phyloP scores from a whole-genome alignment of 768 basidiomycete genomes.

The Myochromella boudieri region DNA sequence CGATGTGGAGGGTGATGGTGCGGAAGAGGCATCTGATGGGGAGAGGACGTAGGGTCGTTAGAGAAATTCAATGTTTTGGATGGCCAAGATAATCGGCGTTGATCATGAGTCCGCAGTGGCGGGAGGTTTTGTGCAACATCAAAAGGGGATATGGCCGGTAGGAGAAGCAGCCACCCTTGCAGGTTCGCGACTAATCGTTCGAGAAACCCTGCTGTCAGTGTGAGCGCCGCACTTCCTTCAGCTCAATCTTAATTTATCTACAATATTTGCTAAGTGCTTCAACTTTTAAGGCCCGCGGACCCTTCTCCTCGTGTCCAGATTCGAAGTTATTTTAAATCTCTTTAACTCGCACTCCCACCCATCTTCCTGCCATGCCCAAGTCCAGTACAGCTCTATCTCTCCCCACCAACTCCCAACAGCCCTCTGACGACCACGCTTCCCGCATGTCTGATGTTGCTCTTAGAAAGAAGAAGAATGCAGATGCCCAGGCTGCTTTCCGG shows the following conservation, averaged over 20 bases:
- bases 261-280: constrained; percentile 45
- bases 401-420: constrained; percentile 31
- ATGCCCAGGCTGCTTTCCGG: constrained; percentile 85
- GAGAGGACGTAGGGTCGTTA: constrained; percentile 3
- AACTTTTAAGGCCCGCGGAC: constrained; percentile 53
- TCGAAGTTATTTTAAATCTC: constrained; percentile 59
- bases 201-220: constrained; percentile 42
- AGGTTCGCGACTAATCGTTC: constrained; percentile 37
- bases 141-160: constrained; percentile 39
- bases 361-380: constrained; percentile 41
- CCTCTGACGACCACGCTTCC: constrained; percentile 32
- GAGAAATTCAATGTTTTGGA: constrained; percentile 21
- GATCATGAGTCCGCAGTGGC: constrained; percentile 24
- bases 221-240: constrained; percentile 47
- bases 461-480: constrained; percentile 87
- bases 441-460: constrained; percentile 67
- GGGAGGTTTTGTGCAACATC: constrained; percentile 27
- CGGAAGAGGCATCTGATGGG: constrained; percentile 39
- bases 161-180: constrained; percentile 29
- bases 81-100: constrained; percentile 25
- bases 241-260: constrained; percentile 53
- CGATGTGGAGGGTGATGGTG: constrained; percentile 74
- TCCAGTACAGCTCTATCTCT: constrained; percentile 32
- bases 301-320: constrained; percentile 68
- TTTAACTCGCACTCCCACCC: constrained; percentile 22